Evolutionary conservation across 1,139 yeast species (phyloP).

Genomic region (Yamadazyma blattariae): DNA sequence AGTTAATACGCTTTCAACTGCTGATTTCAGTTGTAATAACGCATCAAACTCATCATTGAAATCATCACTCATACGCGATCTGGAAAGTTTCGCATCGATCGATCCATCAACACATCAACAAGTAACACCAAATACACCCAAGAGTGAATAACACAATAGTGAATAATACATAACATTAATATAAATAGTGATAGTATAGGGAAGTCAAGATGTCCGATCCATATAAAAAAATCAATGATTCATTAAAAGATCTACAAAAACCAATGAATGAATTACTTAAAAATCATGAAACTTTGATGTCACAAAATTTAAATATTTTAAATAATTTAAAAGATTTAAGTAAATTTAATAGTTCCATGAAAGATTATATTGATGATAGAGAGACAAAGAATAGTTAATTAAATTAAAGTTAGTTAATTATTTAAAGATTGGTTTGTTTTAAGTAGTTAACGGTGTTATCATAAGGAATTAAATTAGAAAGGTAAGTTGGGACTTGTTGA

Average conservation of each 20-base stretch:
- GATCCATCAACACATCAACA: no score
- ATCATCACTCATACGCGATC: constrained; percentile 12
- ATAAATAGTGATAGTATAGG: no score
- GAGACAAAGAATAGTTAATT: no score
- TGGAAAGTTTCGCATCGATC: no score
- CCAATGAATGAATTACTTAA: constrained; percentile 24
- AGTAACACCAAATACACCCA: not conserved
- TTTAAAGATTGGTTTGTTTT: no score
- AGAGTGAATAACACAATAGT: no score
- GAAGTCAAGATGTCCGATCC: constrained; percentile 10
- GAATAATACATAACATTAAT: no score
- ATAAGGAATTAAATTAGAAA: no score
- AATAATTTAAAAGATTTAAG: constrained; percentile 17
- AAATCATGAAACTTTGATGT: constrained; percentile 26
- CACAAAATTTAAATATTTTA: constrained; percentile 25
- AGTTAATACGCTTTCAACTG: not conserved
- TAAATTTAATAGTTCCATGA: constrained; percentile 4
- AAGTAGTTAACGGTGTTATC: no score
- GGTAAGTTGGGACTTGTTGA: no score
- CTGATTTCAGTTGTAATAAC: constrained; percentile 1
- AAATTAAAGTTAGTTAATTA: no score
- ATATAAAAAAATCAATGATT: constrained; percentile 18
- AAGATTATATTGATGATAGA: not conserved
- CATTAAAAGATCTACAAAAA: constrained; percentile 17
- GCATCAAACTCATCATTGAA: constrained; percentile 15